Percentiles rank a stretch among this genome's conserved stretches.
Conservation (phyloP, 2,329 filamentous ascomycete genomes). For the Xylaria sp. region DNA sequence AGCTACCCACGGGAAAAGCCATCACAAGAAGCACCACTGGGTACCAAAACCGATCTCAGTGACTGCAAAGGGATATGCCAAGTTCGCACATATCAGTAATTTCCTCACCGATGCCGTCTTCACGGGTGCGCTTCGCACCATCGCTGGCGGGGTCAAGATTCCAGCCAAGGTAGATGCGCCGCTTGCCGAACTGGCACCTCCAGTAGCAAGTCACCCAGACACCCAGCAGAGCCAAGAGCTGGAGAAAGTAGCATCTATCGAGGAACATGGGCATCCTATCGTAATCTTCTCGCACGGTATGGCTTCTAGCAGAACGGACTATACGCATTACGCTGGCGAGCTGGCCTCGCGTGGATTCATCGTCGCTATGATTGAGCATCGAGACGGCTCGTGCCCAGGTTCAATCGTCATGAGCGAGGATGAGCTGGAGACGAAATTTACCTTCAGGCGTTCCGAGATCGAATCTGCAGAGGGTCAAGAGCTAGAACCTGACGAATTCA, state of each 20-base stretch:
- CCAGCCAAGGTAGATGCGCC: conserved; percentile 61
- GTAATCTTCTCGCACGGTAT: conserved; percentile 65
- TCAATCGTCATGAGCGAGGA: conserved; percentile 53
- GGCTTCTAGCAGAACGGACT: conserved; percentile 62
- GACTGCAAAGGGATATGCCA: conserved; percentile 60
- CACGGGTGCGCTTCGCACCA: conserved; percentile 54
- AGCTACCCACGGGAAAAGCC: conserved; percentile 45
- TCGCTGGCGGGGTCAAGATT: conserved; percentile 59
- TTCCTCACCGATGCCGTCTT: conserved; percentile 57
- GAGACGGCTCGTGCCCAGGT: conserved; percentile 63
- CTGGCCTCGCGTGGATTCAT: conserved; percentile 62
- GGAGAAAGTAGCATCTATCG: conserved; percentile 41
- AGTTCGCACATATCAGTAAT: conserved; percentile 57
- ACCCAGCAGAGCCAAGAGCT: conserved; percentile 39
- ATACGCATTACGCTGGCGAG: conserved; percentile 63
- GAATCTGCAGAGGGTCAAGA: conserved; percentile 47
- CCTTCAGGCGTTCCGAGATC: conserved; percentile 54
- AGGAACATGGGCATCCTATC: conserved; percentile 53
- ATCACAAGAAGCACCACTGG: conserved; percentile 56
- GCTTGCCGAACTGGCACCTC: conserved; percentile 45
- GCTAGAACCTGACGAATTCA: conserved; percentile 52
- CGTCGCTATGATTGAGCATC: conserved; percentile 63
- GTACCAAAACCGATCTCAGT: conserved; percentile 57
- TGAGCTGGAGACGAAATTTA: conserved; percentile 47
- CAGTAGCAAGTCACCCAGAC: conserved; percentile 40